Conservation (phyloP, 2,329 filamentous ascomycete species). For the Fusarium liriodendri region DNA sequence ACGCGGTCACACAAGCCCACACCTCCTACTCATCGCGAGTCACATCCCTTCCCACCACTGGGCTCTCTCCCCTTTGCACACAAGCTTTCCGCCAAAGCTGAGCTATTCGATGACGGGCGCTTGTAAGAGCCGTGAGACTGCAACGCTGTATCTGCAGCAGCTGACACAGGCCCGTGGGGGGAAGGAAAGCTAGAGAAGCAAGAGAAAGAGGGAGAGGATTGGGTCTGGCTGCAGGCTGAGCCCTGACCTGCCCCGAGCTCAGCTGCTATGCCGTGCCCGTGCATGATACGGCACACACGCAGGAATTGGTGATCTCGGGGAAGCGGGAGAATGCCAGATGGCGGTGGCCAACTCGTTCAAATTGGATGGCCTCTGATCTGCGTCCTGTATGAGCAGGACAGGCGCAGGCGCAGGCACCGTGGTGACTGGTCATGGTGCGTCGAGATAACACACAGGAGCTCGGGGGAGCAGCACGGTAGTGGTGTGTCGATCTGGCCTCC, state of each 20-base stretch:
- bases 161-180: slow-evolving; percentile 25
- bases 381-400: background rate
- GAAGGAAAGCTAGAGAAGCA: background rate
- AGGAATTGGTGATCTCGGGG: background rate
- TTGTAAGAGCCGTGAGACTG: slow-evolving; percentile 5
- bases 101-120: slow-evolving; percentile 4
- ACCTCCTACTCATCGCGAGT: background rate
- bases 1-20: background rate
- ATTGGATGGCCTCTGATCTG: slow-evolving; percentile 14
- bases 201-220: slow-evolving; percentile 7
- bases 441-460: slow-evolving; percentile 5
- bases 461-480: background rate
- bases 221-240: slow-evolving; percentile 8
- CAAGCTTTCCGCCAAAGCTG: slow-evolving; percentile 3
- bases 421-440: slow-evolving; percentile 1
- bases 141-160: slow-evolving; percentile 23
- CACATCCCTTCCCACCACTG: background rate
- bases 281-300: background rate
- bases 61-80: background rate
- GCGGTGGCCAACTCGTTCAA: slow-evolving; percentile 8
- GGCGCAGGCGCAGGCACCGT: background rate
- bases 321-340: background rate
- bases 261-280: background rate
- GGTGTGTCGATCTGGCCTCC: background rate
- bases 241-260: slow-evolving; percentile 11